These are phyloP conservation scores for Tricladium varicosporioides DNA, from an alignment of 2,329 filamentous ascomycete genomes.

Conservation along the genomic window DNA sequence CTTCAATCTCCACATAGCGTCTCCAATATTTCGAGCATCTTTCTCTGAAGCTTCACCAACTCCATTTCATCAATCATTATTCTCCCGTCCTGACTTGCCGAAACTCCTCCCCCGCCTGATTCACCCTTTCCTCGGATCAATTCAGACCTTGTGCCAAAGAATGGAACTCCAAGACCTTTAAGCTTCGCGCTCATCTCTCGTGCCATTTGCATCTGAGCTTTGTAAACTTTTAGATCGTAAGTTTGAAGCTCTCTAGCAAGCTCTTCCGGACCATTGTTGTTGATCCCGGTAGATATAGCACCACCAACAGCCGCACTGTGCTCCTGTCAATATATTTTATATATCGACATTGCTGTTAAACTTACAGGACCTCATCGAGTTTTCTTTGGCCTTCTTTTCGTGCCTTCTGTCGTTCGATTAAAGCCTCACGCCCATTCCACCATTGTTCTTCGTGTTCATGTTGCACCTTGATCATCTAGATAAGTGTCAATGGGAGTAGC, in stretches of 20 bases:
- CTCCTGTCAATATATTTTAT: slow-evolving; percentile 12
- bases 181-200: slow-evolving; percentile 55
- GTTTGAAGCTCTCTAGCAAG: slow-evolving; percentile 52
- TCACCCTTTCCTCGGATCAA: slow-evolving; percentile 37
- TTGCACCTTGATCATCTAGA: slow-evolving; percentile 60
- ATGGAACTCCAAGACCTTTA: slow-evolving; percentile 56
- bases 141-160: slow-evolving; percentile 52
- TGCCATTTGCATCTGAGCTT: slow-evolving; percentile 57
- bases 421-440: slow-evolving; percentile 50
- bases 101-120: slow-evolving; percentile 12
- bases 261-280: slow-evolving; percentile 36
- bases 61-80: slow-evolving; percentile 40
- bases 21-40: slow-evolving; percentile 49
- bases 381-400: slow-evolving; percentile 52
- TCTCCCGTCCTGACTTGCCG: slow-evolving; percentile 20
- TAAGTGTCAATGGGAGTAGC: slow-evolving; percentile 8
- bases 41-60: slow-evolving; percentile 42
- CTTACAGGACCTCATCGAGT: slow-evolving; percentile 53
- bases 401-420: slow-evolving; percentile 49
- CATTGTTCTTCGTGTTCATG: slow-evolving; percentile 62
- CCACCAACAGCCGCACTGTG: slow-evolving; percentile 45
- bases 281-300: slow-evolving; percentile 32
- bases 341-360: slow-evolving; percentile 8
- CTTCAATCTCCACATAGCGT: slow-evolving; percentile 43
- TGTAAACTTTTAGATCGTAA: slow-evolving; percentile 63